phyloP scores from a whole-genome alignment of 495 filamentous ascomycete genomes.

The Rhypophila decipiens region DNA sequence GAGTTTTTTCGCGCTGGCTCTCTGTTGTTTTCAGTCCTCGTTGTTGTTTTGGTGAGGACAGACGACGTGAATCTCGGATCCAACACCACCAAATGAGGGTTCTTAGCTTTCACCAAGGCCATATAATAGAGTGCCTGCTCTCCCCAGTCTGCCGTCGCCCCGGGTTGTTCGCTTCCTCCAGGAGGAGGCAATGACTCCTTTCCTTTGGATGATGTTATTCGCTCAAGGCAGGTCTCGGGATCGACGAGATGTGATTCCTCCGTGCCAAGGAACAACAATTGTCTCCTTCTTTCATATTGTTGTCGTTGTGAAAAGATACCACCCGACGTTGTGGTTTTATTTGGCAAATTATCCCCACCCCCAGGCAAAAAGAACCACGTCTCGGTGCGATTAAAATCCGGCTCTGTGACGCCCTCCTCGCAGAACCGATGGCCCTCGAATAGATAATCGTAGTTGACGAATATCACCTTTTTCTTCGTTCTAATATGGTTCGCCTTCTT shows the following conservation, averaged over 20 bases:
- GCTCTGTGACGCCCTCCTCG: conserved; percentile 36
- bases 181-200: too few species aligned
- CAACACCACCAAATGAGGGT: conserved; percentile 21
- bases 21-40: too few species aligned
- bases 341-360: conserved; percentile 33
- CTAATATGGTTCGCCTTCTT: too few species aligned
- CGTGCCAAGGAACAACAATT: conserved; percentile 5
- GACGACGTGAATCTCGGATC: conserved; percentile 5
- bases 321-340: too few species aligned
- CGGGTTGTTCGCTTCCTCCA: conserved; percentile 18
- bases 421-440: conserved; percentile 46
- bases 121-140: conserved; percentile 33
- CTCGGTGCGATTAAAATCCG: conserved; percentile 29
- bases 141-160: conserved; percentile 31
- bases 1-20: too few species aligned
- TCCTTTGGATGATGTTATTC: too few species aligned
- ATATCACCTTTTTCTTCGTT: conserved; percentile 24
- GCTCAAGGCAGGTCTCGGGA: conserved; percentile 23
- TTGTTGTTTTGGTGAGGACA: too few species aligned
- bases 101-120: conserved; percentile 27
- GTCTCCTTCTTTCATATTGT: conserved; percentile 8
- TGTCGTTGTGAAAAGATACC: conserved; percentile 2
- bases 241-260: conserved; percentile 23
- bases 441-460: conserved; percentile 34
- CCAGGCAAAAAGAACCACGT: conserved; percentile 46